Evolutionary conservation across 192 early-diverging fungal species (phyloP).

Genomic region (Mortierella antarctica): DNA sequence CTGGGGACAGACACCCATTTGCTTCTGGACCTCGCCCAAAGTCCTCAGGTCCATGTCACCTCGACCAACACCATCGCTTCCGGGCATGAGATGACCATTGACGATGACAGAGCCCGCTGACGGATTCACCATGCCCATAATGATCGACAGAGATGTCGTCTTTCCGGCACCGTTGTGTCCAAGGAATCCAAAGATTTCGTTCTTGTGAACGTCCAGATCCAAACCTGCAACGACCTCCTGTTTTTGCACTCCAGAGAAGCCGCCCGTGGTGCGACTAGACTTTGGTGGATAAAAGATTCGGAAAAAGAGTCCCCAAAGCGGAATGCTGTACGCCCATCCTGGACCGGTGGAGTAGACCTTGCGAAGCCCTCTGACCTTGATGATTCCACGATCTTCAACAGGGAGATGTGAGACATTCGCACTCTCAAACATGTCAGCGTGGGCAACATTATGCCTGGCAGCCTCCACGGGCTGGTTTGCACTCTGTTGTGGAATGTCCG

Average conservation of each 20-base stretch:
- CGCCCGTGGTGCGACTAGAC: constrained; percentile 18
- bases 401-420: constrained; percentile 34
- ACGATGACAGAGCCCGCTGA: constrained; percentile 37
- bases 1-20: constrained; percentile 69
- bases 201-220: constrained; percentile 54
- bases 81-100: constrained; percentile 44
- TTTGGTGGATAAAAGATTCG: constrained; percentile 35
- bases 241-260: constrained; percentile 30
- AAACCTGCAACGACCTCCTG: constrained; percentile 44
- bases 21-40: constrained; percentile 51
- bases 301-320: constrained; percentile 24
- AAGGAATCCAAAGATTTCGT: constrained; percentile 65
- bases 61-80: constrained; percentile 17
- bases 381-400: constrained; percentile 34
- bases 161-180: constrained; percentile 74
- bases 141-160: constrained; percentile 58
- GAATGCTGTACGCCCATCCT: constrained; percentile 30
- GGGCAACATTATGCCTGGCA: background rate
- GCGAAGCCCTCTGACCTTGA: constrained; percentile 28
- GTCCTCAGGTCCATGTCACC: constrained; percentile 35
- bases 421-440: constrained; percentile 52
- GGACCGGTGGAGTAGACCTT: constrained; percentile 23
- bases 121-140: constrained; percentile 53
- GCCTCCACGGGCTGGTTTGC: background rate
- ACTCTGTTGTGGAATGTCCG: background rate